Conservation (phyloP, 306 rosid genomes). For the Ochetophila trinervis region DNA sequence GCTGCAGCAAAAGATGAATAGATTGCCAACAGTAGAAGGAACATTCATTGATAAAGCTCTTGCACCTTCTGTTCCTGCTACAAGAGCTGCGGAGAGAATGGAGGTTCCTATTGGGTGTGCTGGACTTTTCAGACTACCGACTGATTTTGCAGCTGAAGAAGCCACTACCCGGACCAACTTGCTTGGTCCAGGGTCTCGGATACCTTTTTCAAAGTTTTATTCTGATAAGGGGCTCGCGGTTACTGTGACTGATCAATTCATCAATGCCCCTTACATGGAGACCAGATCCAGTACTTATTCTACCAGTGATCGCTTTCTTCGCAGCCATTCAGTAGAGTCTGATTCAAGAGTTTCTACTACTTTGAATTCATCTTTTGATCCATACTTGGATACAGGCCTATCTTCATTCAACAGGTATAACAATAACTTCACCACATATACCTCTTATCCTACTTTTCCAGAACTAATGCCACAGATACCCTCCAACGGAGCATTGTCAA, state of each 20-base stretch:
- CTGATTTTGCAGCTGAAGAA: slow-evolving; percentile 57
- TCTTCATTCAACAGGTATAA: slow-evolving; percentile 39
- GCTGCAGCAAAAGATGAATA: slow-evolving; percentile 53
- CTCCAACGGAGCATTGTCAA: slow-evolving; percentile 36
- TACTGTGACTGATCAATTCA: slow-evolving; percentile 32
- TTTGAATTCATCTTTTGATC: slow-evolving; percentile 33
- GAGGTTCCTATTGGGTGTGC: slow-evolving; percentile 58
- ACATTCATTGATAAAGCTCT: slow-evolving; percentile 30
- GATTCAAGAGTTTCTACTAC: slow-evolving; percentile 39
- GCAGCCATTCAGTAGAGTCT: slow-evolving; percentile 30
- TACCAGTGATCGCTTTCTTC: slow-evolving; percentile 34
- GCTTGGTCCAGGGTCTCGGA: slow-evolving; percentile 36
- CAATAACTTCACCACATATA: slow-evolving; percentile 36
- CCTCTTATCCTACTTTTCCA: slow-evolving; percentile 27
- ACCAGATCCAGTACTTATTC: slow-evolving; percentile 29
- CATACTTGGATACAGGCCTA: slow-evolving; percentile 30
- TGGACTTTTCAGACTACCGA: slow-evolving; percentile 84
- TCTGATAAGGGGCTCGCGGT: slow-evolving; percentile 26
- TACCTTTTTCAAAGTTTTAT: slow-evolving; percentile 28
- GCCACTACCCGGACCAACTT: slow-evolving; percentile 32
- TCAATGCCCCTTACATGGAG: slow-evolving; percentile 28
- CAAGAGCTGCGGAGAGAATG: slow-evolving; percentile 41
- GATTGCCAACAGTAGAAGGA: slow-evolving; percentile 39
- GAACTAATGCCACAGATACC: slow-evolving; percentile 33
- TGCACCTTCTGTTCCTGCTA: slow-evolving; percentile 29